Evolutionary conservation across 208 protist species (phyloP), one percentile per base, ranked within the genome.

Genomic region (Acanthamoeba culbertsoni): DNA sequence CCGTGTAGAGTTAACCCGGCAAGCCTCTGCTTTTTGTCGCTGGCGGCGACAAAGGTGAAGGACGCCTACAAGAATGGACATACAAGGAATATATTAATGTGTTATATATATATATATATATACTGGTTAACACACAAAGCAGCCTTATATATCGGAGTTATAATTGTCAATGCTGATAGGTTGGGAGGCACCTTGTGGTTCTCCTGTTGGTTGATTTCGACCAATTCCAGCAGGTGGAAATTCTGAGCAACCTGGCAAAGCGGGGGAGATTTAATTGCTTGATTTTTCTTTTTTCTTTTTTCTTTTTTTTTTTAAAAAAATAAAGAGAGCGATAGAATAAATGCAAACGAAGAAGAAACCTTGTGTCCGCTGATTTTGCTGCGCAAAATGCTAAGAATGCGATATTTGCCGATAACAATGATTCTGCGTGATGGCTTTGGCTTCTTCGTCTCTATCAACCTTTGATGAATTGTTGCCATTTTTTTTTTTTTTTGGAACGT

Each of bases 251-350:
- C 43, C 68, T 73, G 62, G 10, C 8, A 55, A 18, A 55, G 48
- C n/a, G n/a, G n/a, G n/a, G n/a, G n/a, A n/a, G n/a, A n/a, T n/a
- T n/a, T n/a, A n/a, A n/a, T n/a, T n/a, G n/a, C n/a, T n/a, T n/a
- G n/a, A n/a, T n/a, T n/a, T n/a, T n/a, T n/a, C n/a, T n/a, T n/a
- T n/a, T n/a, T n/a, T n/a, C n/a, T n/a, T n/a, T n/a, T n/a, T n/a
- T n/a, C n/a, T n/a, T n/a, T n/a, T n/a, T n/a, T n/a, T n/a, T 73
- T 73, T 73, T 73, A 40, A 73, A 73, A 37, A 73, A 73, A 14
- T 40, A 37, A 73, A 28, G 28, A 62, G 53, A 73, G 8, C 26
- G 28, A 28, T 37, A 28, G 33, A 73, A 73, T 28, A 73, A 73
- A 73, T 26, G 28, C 16, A 26, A 73, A 73, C 16, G 28, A 28